Evolutionary conservation across 345 rosid genomes (phyloP).

Genomic region (Aethionema arabicum): DNA sequence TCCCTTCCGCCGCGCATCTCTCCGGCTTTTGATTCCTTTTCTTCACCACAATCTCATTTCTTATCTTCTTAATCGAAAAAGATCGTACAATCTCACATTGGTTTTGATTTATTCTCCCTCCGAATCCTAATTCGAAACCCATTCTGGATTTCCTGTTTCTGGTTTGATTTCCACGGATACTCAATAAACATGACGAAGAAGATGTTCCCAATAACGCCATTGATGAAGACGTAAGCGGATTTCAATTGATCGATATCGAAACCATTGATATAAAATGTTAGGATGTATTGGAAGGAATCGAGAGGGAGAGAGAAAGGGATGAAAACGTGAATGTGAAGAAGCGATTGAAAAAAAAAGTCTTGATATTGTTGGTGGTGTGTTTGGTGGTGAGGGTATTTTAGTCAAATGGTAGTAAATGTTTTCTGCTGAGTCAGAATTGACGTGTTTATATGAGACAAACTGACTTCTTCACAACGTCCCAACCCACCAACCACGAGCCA

Average conservation of each 20-base stretch:
- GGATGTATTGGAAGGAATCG: background rate
- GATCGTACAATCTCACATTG: constrained; percentile 27
- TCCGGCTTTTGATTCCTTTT: constrained; percentile 20
- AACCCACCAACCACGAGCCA: constrained; percentile 19
- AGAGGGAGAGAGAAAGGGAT: constrained; percentile 1
- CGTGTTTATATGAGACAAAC: constrained; percentile 1
- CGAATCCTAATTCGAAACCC: constrained; percentile 25
- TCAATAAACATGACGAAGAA: constrained; percentile 31
- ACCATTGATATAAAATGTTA: constrained; percentile 12
- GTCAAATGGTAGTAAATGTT: constrained; percentile 9
- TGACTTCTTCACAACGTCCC: constrained; percentile 23
- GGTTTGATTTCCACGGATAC: constrained; percentile 25
- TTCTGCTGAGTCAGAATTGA: constrained; percentile 33
- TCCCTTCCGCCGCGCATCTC: constrained; percentile 74
- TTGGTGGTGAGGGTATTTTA: constrained; percentile 33
- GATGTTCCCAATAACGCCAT: constrained; percentile 44
- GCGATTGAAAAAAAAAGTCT: constrained; percentile 12
- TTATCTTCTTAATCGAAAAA: constrained; percentile 8
- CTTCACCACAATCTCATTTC: constrained; percentile 18
- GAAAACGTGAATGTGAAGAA: constrained; percentile 23
- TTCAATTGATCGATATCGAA: background rate
- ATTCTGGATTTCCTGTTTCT: constrained; percentile 31
- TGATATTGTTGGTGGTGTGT: constrained; percentile 27
- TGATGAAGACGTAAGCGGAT: background rate
- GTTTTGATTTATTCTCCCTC: background rate